phyloP scores from a whole-genome alignment of 768 basidiomycete species.

The Thelephora ganbajun region DNA sequence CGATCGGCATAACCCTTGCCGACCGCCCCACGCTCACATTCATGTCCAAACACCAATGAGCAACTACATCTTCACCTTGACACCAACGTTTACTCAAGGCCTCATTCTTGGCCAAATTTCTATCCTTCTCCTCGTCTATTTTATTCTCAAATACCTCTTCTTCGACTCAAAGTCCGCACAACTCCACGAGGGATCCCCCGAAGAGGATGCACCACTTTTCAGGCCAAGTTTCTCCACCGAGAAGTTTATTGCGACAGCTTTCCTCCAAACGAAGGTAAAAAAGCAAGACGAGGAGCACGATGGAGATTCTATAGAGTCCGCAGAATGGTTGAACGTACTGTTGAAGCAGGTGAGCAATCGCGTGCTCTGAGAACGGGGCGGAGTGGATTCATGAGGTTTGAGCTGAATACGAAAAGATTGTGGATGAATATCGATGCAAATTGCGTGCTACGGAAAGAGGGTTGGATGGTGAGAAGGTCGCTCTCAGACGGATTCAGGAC shows the following conservation, averaged over 20 bases:
- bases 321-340: conserved; percentile 86
- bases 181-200: conserved; percentile 35
- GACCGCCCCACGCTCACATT: no score
- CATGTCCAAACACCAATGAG: conserved; percentile 16
- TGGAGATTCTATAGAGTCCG: conserved; percentile 44
- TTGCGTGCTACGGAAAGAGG: conserved; percentile 58
- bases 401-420: conserved; percentile 28
- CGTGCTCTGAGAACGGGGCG: background rate
- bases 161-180: conserved; percentile 57
- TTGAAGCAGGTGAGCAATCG: conserved; percentile 52
- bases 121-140: conserved; percentile 57
- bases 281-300: conserved; percentile 4
- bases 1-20: no score
- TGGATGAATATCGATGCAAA: conserved; percentile 64
- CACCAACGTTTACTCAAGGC: conserved; percentile 92
- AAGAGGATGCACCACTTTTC: background rate
- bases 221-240: background rate
- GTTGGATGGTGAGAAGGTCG: conserved; percentile 70
- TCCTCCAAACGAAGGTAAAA: background rate
- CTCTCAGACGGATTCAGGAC: conserved; percentile 62
- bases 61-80: conserved; percentile 52
- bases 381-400: background rate
- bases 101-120: conserved; percentile 87
- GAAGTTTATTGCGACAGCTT: background rate
- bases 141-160: conserved; percentile 91